Conservation (phyloP, 345 rosid species). For the Theobroma cacao region DNA sequence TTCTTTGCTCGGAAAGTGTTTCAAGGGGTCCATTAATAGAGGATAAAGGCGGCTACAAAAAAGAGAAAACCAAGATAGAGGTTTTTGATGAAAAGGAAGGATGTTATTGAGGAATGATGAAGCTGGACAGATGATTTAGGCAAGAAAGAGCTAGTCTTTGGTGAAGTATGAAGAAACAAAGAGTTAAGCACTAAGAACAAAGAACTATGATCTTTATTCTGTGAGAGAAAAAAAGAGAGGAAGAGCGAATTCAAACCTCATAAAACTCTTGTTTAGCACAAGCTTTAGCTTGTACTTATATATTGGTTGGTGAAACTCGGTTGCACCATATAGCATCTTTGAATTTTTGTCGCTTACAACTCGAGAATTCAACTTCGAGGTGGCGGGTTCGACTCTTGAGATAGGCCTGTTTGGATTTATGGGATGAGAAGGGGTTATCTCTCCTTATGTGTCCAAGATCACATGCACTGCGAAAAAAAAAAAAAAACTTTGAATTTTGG, state of each 20-base stretch:
- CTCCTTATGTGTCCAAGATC: background rate
- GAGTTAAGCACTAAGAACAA: background rate
- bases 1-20: constrained; percentile 38
- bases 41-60: background rate
- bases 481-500: background rate
- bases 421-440: background rate
- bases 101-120: background rate
- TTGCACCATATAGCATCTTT: background rate
- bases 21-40: constrained; percentile 32
- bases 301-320: background rate
- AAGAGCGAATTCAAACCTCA: background rate
- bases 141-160: background rate
- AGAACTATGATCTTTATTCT: background rate
- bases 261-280: background rate
- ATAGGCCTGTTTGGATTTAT: background rate
- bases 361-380: background rate
- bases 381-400: background rate
- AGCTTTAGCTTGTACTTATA: constrained; percentile 8
- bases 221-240: background rate
- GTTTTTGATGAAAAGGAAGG: too few species aligned
- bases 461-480: background rate
- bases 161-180: background rate
- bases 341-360: background rate
- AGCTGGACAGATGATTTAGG: background rate
- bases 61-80: too few species aligned